phyloP scores from a whole-genome alignment of 257 asterid genomes.

The Linderniella brevidens region DNA sequence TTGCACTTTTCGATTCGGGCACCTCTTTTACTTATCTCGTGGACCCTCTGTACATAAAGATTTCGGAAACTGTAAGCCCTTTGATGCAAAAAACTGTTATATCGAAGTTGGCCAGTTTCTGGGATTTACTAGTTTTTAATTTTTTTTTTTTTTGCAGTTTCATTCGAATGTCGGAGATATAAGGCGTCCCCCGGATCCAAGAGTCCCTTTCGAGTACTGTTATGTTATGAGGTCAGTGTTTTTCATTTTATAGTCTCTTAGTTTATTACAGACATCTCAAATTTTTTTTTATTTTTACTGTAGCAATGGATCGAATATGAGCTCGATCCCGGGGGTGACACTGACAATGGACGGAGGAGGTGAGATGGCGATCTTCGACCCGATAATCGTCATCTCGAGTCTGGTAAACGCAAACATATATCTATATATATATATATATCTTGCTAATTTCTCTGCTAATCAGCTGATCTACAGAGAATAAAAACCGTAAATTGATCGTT shows the following conservation, averaged over 20 bases:
- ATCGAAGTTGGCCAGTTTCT: slow-evolving; percentile 6
- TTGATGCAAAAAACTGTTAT: slow-evolving; percentile 6
- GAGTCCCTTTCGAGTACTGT: slow-evolving; percentile 75
- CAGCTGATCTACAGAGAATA: too few relatives aligned
- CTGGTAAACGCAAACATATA: slow-evolving; percentile 18
- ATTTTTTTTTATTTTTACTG: slow-evolving; percentile 5
- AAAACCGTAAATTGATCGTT: slow-evolving; percentile 7
- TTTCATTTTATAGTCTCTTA: slow-evolving; percentile 5
- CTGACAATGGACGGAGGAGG: slow-evolving; percentile 70
- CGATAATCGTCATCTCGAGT: slow-evolving; percentile 52
- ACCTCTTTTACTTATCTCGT: slow-evolving; percentile 77
- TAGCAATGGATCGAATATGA: slow-evolving; percentile 50
- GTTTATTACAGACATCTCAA: slow-evolving; percentile 5
- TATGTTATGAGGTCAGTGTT: slow-evolving; percentile 53
- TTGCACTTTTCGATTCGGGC: slow-evolving; percentile 74
- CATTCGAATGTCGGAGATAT: slow-evolving; percentile 33
- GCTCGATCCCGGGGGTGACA: slow-evolving; percentile 62
- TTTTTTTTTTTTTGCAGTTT: slow-evolving; percentile 30
- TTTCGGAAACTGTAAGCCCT: slow-evolving; percentile 47
- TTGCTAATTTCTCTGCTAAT: too few relatives aligned
- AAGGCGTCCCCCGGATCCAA: slow-evolving; percentile 41
- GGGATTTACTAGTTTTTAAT: background rate
- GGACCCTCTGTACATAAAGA: slow-evolving; percentile 40
- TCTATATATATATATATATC: too few relatives aligned
- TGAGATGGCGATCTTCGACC: slow-evolving; percentile 44